Percentiles rank a stretch among this genome's conserved stretches.
Conservation (phyloP, 257 asterid genomes). For the Fraxinus quadrangulata region DNA sequence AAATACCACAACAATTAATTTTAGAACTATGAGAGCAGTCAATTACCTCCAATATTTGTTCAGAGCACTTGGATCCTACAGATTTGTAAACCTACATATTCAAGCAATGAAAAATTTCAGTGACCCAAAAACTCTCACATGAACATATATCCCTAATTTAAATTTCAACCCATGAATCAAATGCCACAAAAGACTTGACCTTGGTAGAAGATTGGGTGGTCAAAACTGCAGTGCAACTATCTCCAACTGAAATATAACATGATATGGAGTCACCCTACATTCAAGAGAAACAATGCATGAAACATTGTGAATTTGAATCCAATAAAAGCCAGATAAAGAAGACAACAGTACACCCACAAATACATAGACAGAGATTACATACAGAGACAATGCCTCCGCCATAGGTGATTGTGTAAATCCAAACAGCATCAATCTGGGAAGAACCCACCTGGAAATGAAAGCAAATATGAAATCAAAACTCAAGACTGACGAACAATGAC, state of each 20-base stretch:
- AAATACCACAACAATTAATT: background rate
- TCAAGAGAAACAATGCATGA: slow-evolving; percentile 9
- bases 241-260: slow-evolving; percentile 59
- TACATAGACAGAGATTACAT: background rate
- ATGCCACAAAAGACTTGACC: slow-evolving; percentile 41
- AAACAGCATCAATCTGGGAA: slow-evolving; percentile 74
- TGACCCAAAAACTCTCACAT: background rate
- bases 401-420: slow-evolving; percentile 88
- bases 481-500: background rate
- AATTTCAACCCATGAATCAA: background rate
- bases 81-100: slow-evolving; percentile 74
- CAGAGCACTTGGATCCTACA: slow-evolving; percentile 60
- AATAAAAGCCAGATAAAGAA: background rate
- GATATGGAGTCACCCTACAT: slow-evolving; percentile 76
- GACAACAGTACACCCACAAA: background rate
- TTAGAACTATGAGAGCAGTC: background rate
- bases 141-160: background rate
- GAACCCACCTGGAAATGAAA: slow-evolving; percentile 59
- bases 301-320: background rate
- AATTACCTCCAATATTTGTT: slow-evolving; percentile 76
- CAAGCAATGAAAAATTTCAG: background rate
- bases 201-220: slow-evolving; percentile 98
- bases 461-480: background rate
- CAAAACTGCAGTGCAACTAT: slow-evolving; percentile 74
- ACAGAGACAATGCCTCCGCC: slow-evolving; percentile 97